These are phyloP conservation scores for Setaria italica DNA, from an alignment of 202 grass and related monocot species.

Conservation along the genomic window DNA sequence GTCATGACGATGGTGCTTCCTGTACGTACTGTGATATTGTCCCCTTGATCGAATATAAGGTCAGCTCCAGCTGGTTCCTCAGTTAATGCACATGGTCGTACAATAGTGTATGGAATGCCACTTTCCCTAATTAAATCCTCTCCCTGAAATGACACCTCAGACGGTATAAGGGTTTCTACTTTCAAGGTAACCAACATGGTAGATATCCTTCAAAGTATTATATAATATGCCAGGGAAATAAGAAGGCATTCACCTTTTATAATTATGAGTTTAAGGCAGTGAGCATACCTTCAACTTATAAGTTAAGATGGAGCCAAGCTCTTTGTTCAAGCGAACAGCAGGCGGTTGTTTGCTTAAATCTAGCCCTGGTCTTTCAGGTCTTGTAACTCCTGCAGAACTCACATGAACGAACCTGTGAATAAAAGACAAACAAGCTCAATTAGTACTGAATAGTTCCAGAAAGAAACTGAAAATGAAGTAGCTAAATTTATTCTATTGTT, in stretches of 20 bases:
- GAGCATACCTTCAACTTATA: constrained; percentile 79
- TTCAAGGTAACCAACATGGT: constrained; percentile 1
- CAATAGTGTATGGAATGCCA: constrained; percentile 73
- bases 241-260: background rate
- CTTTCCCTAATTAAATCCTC: constrained; percentile 96
- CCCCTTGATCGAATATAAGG: constrained; percentile 95
- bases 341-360: constrained; percentile 98
- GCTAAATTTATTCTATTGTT: constrained; percentile 23
- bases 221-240: background rate
- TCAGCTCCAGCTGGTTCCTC: constrained; percentile 97
- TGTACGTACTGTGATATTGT: constrained; percentile 87
- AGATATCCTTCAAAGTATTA: background rate
- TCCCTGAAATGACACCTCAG: constrained; percentile 56
- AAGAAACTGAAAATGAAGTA: background rate
- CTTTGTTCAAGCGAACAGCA: constrained; percentile 95
- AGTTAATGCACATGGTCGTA: constrained; percentile 90
- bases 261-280: constrained; percentile 20
- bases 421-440: background rate
- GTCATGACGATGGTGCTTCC: constrained; percentile 2
- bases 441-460: constrained; percentile 23
- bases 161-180: constrained; percentile 5
- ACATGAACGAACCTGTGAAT: constrained; percentile 85
- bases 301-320: constrained; percentile 90
- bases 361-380: constrained; percentile 87
- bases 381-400: constrained; percentile 93